Base-by-base conservation (phyloP, 306 rosid genomes). In the Herpetospermum pedunculosum region DNA sequence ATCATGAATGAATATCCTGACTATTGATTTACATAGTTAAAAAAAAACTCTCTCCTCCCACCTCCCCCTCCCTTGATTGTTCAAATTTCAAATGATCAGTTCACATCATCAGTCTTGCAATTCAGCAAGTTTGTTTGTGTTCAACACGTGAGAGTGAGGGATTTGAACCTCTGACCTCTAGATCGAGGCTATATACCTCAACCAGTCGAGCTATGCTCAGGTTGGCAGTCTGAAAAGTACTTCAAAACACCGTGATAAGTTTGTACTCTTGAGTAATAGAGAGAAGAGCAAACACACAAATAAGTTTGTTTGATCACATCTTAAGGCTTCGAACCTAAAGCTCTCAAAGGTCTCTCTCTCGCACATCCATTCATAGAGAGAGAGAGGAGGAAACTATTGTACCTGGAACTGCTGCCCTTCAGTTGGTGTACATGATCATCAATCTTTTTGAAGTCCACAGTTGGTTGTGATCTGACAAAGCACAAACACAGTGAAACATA, bases 401-500 rank as follows among this genome's bases (percentile, higher is more conserved):
- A 95, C 99, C 99, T 95, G 75, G 99, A 89, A 83, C 96, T 91
- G 85, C 99, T 95, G 49, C 99, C 97, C 89, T 95, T 95, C 44
- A 95, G 81, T 83, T 92, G 99, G 85, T 95, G 97, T 73, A 92
- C 97, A 84, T 87, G 92, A 40, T 97, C 91, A 88, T 92, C 99
- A 80, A 92, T 87, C 81, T 79, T 88, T 86, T 81, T 85, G 93
- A 88, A 95, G 81, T 95, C 97, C 65, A 89, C 89, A 63, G 38
- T 73, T 72, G 81, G 81, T 76, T 88, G 97, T 75, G 87, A 89
- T 28, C 98, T 93, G 81, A 50, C 19, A 77, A 76, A 53, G 41
- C 40, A n/a, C 78, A 6, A 32, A 35, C 41, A 47, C 6, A 60
- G 25, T 43, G 38, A 38, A 57, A 58, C 41, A 58, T 25, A 28